phyloP scores from a whole-genome alignment of 257 asterid species.

The Oldenlandia corymbosa region DNA sequence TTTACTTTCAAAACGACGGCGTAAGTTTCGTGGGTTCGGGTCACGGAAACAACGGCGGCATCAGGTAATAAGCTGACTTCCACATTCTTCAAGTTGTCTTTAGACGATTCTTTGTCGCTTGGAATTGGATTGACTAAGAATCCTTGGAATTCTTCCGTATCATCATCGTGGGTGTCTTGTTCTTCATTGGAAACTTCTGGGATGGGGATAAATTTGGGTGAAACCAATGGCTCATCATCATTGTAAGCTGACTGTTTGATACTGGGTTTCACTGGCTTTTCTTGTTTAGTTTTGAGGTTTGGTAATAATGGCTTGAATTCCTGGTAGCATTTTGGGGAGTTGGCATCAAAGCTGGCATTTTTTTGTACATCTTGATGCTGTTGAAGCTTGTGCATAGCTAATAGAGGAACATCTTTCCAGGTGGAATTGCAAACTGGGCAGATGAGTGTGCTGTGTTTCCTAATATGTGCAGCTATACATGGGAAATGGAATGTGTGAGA shows the following conservation, averaged over 20 bases:
- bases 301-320: not conserved
- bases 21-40: conserved; percentile 47
- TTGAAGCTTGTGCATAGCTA: conserved; percentile 45
- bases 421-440: conserved; percentile 73
- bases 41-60: conserved; percentile 64
- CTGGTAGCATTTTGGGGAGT: not conserved
- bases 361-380: conserved; percentile 10
- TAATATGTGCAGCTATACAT: conserved; percentile 61
- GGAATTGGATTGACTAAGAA: conserved; percentile 61
- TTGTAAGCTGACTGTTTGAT: conserved; percentile 24
- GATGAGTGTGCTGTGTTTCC: conserved; percentile 39
- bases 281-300: conserved; percentile 12
- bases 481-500: conserved; percentile 83
- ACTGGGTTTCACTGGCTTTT: not conserved
- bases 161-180: conserved; percentile 11
- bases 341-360: not conserved
- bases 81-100: conserved; percentile 25
- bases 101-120: conserved; percentile 24
- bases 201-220: conserved; percentile 38
- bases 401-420: conserved; percentile 76
- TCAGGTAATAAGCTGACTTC: conserved; percentile 54
- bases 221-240: conserved; percentile 72
- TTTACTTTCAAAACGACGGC: conserved; percentile 65
- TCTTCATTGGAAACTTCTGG: conserved; percentile 24
- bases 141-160: conserved; percentile 64